Percentiles rank a stretch among this genome's conserved stretches.
phyloP scores from a whole-genome alignment of 305 asterid genomes.

The Rubia balearica region DNA sequence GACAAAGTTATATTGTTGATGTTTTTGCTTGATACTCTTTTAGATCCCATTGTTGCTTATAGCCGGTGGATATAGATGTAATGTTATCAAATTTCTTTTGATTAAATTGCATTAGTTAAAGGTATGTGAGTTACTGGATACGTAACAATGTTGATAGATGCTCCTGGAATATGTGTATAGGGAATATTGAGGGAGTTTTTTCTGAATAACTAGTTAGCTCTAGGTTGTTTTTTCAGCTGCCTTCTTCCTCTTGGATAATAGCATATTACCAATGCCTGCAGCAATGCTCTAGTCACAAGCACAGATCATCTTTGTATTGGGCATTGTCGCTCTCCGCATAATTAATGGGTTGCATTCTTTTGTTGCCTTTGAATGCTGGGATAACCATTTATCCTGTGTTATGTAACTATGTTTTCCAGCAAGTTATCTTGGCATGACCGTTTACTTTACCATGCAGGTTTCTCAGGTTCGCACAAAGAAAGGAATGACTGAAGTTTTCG shows the following conservation, averaged over 20 bases:
- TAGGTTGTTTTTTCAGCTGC: neutral
- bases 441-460: constrained; percentile 37
- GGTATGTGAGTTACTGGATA: neutral
- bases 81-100: neutral
- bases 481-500: constrained; percentile 51
- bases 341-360: no score
- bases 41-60: neutral
- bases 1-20: neutral
- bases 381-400: no score
- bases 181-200: neutral
- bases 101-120: neutral
- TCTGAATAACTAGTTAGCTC: neutral
- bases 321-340: neutral
- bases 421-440: neutral
- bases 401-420: neutral
- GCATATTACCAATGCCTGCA: no score
- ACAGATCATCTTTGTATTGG: no score
- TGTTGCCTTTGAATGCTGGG: neutral
- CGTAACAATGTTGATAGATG: neutral
- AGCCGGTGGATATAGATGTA: neutral
- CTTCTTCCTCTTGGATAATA: neutral
- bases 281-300: no score
- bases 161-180: neutral
- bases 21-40: neutral
- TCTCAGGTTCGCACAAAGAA: constrained; percentile 70